Evolutionary conservation across 345 rosid genomes (phyloP), one percentile per base, ranked within the genome.

Genomic region (Salix brachista): DNA sequence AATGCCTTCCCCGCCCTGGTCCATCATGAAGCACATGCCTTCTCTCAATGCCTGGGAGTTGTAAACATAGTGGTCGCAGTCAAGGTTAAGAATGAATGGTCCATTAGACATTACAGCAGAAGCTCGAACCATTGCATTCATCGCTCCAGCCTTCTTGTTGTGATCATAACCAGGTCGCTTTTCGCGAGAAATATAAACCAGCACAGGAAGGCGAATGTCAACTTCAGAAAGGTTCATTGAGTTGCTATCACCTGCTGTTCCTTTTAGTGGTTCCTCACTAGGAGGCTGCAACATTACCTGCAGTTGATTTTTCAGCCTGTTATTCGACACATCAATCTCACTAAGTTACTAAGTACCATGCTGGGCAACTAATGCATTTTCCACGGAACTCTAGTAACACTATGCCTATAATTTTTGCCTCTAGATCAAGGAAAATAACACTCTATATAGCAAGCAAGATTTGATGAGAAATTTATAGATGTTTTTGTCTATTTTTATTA

Each of bases 1-100:
- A 75, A 92, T 80, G 4, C 73, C 71, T 44, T 91, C 92, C 9
- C 98, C 98, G 11, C 77, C 86, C 3, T 78, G 78, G 77, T 92
- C 97, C 97, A 94, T 86, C 97, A 94, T 91, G 81, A 89, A 94
- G 84, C 98, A 94, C 82, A 92, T 90, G 30, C 97, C 97, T 79
- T 94, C 94, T 75, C 92, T 88, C 39, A 89, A 41, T 30, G 94
- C 93, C 72, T 75, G 80, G 9, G 96, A 92, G 83, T 94, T 90
- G 85, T 85, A 85, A 75, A 92, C 77, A 78, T 92, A 94, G 75
- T 90, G 97, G 77, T 94, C 97, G 70, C 93, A 92, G 76, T 94
- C 98, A 58, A 94, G 92, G 77, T 92, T 91, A 60, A 92, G 89
- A 32, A 94, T 94, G 84, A 91, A 94, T 17, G 98, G 90, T 52